Percentiles rank a stretch among this genome's conserved stretches.
These are phyloP conservation scores for Globisporangium recalcitrans DNA, from an alignment of 352 stramenopile species.

Conservation along the genomic window DNA sequence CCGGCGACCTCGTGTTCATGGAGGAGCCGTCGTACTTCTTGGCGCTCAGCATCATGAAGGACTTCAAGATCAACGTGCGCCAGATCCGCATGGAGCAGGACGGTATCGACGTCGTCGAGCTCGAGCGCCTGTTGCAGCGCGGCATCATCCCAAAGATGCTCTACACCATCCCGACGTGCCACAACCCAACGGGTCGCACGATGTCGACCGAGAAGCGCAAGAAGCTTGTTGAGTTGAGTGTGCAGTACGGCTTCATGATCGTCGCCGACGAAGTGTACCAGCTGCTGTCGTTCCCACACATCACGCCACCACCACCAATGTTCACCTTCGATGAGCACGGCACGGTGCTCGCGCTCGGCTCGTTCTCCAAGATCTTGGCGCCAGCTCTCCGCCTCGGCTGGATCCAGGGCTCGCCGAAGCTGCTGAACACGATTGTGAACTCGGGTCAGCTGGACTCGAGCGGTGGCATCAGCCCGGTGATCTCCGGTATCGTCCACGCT, in stretches of 20 bases:
- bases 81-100: conserved; percentile 90
- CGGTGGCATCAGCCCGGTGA: conserved; percentile 90
- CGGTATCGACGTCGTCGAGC: conserved; percentile 74
- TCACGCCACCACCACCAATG: conserved; percentile 77
- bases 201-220: conserved; percentile 82
- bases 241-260: conserved; percentile 88
- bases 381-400: conserved; percentile 89
- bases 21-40: conserved; percentile 94
- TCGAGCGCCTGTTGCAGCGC: conserved; percentile 76
- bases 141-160: conserved; percentile 88
- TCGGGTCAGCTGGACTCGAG: conserved; percentile 90
- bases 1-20: conserved; percentile 90
- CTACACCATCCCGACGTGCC: conserved; percentile 93
- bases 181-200: conserved; percentile 92
- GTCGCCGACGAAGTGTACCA: conserved; percentile 95
- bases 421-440: conserved; percentile 67
- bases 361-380: conserved; percentile 95
- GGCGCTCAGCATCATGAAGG: conserved; percentile 91
- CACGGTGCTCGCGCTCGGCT: conserved; percentile 86
- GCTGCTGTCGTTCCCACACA: conserved; percentile 89
- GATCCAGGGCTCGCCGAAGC: conserved; percentile 69
- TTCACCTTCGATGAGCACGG: conserved; percentile 80
- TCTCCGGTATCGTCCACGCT: conserved; percentile 84
- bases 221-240: conserved; percentile 84
- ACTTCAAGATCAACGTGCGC: conserved; percentile 89